phyloP scores from a whole-genome alignment of 768 basidiomycete genomes.

The Leucocoprinus birnbaumii region DNA sequence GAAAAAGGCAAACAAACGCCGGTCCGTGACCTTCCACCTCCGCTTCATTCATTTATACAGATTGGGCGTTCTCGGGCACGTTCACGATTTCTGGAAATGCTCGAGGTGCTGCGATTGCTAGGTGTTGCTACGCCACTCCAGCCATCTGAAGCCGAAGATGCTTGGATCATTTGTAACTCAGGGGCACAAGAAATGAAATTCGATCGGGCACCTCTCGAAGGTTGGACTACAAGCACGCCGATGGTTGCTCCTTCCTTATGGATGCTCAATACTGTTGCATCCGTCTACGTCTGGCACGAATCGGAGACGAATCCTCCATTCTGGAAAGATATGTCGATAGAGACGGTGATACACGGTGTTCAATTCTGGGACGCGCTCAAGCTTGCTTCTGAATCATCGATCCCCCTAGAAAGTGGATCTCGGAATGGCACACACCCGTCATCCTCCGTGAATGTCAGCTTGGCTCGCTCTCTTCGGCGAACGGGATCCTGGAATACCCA shows the following conservation, averaged over 20 bases:
- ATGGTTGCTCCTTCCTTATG: constrained; percentile 59
- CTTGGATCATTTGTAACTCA: constrained; percentile 44
- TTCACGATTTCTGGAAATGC: constrained; percentile 55
- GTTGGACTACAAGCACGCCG: constrained; percentile 42
- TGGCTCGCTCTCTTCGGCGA: constrained; percentile 56
- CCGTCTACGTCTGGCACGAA: constrained; percentile 58
- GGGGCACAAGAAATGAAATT: constrained; percentile 42
- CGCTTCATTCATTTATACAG: constrained; percentile 49
- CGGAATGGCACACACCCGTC: constrained; percentile 12
- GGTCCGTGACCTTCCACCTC: constrained; percentile 50
- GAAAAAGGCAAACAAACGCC: constrained; percentile 44
- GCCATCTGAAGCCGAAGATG: constrained; percentile 34
- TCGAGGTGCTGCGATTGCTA: constrained; percentile 57
- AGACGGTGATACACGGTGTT: constrained; percentile 33
- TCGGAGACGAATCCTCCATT: constrained; percentile 50
- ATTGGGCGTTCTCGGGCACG: constrained; percentile 58
- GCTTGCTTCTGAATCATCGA: constrained; percentile 34
- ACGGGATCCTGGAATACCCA: constrained; percentile 54
- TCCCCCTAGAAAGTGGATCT: constrained; percentile 12
- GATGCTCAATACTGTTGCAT: constrained; percentile 52
- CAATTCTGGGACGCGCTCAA: constrained; percentile 60
- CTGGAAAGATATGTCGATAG: constrained; percentile 47
- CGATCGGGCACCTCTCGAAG: constrained; percentile 37
- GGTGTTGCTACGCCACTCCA: constrained; percentile 59
- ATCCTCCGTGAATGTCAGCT: constrained; percentile 20